phyloP scores from a whole-genome alignment of 805 yeast species.

The Kodamaea hsintzibuensis region DNA sequence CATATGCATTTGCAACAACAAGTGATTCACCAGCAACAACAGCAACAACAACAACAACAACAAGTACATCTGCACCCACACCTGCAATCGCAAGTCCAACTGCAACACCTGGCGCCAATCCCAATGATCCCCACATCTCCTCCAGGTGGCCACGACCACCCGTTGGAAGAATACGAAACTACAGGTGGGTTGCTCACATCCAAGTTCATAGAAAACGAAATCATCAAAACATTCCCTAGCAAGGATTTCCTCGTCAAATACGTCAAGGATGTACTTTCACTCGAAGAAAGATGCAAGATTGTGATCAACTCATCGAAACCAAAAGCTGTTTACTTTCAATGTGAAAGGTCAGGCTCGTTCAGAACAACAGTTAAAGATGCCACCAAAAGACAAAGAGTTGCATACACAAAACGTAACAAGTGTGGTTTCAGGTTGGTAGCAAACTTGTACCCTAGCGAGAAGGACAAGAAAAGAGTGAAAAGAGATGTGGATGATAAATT shows the following conservation, averaged over 20 bases:
- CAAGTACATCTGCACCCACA: conserved; percentile 11
- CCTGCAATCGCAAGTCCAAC: conserved; percentile 9
- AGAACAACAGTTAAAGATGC: conserved; percentile 49
- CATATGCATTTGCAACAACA: conserved; percentile 12
- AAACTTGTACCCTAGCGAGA: conserved; percentile 45
- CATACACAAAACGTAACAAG: conserved; percentile 47
- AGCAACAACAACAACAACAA: conserved; percentile 7
- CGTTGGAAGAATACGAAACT: conserved; percentile 16
- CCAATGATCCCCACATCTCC: conserved; percentile 16
- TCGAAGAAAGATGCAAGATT: conserved; percentile 40
- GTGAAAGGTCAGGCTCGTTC: conserved; percentile 46
- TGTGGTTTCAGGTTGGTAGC: conserved; percentile 48
- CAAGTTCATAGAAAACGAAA: conserved; percentile 16
- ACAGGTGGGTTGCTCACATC: conserved; percentile 16
- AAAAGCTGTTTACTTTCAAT: conserved; percentile 49
- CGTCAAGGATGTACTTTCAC: conserved; percentile 41
- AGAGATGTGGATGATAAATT: conserved; percentile 30
- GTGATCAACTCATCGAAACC: conserved; percentile 49
- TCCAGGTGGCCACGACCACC: conserved; percentile 11
- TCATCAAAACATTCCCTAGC: conserved; percentile 17
- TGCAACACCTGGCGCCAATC: conserved; percentile 14
- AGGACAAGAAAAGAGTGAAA: conserved; percentile 38
- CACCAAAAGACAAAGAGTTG: conserved; percentile 46
- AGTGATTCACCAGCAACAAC: conserved; percentile 14
- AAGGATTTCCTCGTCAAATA: conserved; percentile 23